Base-by-base conservation (phyloP, 768 basidiomycete species). In the Boletus barrowsii region DNA sequence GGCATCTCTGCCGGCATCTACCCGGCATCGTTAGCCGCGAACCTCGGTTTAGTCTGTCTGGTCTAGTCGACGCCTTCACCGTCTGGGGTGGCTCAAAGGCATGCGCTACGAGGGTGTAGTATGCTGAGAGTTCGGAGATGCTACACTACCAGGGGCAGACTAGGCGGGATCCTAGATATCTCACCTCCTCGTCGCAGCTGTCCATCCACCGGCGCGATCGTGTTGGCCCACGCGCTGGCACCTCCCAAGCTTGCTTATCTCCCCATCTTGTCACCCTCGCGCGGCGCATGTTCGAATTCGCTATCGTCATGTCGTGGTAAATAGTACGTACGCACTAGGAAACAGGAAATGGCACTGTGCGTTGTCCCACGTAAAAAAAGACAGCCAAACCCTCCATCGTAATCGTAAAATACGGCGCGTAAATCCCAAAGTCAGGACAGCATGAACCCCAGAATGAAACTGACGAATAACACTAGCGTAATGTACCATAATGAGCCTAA, bases 11-110 rank as follows among this genome's bases (percentile, higher is more conserved):
- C 46, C 65, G 62, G 61, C 64, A 57, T 46, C 24, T 22, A 24
- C 9, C 36, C 64, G 62, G 66, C 66, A 51, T 24, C 35, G 11
- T 40, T 55, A 61, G 57, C 68, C 68, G 68, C 69, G 68, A 69
- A 70, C 62, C 68, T 66, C 56, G 32, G 24, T n/a, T 26, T 14
- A 9, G 2, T 18, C 15, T 35, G 33, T 11, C 8, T 5, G 20
- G 41, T 42, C 41, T 14, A n/a, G n/a, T n/a, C n/a, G n/a, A 14
- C 33, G n/a, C 37, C 37, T 15, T 9, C 37, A 36, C 37, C 17
- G 4, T 32, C 32, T 11, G 33, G 33, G 3, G 14, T 35, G 33
- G 32, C 13, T 14, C 33, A 35, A 14, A 5, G 33, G 33, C 33
- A 26, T 26, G 26, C 26, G 26, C 26, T 26, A 26, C 8, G 8